These are phyloP conservation scores for Trichoderma parareesei DNA, from an alignment of 495 filamentous ascomycete genomes.

Conservation along the genomic window DNA sequence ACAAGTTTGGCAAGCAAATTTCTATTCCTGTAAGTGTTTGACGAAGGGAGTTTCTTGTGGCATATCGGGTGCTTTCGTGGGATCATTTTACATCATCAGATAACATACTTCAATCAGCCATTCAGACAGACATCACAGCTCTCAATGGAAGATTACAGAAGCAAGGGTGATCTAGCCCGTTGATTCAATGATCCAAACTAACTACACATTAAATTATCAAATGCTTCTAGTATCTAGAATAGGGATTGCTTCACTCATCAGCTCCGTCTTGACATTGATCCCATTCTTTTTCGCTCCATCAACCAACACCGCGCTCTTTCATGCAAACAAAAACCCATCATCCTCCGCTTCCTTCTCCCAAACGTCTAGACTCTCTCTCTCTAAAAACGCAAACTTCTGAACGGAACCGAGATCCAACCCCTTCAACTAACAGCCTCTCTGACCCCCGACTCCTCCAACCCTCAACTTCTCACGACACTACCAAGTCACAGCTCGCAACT, in stretches of 20 bases:
- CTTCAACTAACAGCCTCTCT: no score
- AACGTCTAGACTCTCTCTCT: no score
- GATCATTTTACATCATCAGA: not conserved
- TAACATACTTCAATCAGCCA: not conserved
- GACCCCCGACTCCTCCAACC: no score
- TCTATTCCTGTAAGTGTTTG: conserved; percentile 5
- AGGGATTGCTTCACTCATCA: conserved; percentile 5
- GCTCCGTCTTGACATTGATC: not conserved
- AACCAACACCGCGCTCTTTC: conserved; percentile 5
- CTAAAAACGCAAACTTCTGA: not conserved
- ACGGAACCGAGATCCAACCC: not conserved
- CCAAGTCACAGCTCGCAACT: no score
- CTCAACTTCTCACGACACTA: no score
- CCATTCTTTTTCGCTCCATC: not conserved
- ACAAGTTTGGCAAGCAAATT: conserved; percentile 17
- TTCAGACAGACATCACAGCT: no score
- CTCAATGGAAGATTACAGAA: no score
- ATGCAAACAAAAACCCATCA: not conserved
- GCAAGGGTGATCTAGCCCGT: no score
- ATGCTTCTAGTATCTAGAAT: not conserved
- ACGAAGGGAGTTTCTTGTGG: not conserved
- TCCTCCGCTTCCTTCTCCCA: no score
- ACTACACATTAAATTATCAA: not conserved
- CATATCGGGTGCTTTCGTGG: not conserved
- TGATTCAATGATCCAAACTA: not conserved